Evolutionary conservation across 164 flowering plant genomes (phyloP), one percentile per base, ranked within the genome.

Genomic region (Vitis rupestris): DNA sequence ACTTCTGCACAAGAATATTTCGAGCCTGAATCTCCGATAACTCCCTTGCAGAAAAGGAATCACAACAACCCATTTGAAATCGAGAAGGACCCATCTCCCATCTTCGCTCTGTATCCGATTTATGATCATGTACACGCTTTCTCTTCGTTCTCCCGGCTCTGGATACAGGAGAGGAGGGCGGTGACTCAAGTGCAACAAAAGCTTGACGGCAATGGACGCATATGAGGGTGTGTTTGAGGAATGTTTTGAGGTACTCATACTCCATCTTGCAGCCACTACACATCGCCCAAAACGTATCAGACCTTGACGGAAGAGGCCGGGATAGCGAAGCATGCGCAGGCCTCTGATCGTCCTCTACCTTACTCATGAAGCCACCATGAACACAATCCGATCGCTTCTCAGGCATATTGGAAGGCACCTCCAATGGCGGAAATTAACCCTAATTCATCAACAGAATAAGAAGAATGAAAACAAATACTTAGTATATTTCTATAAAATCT

Each of bases 231-330:
- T 51, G 49, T 55, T 78, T 76, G 44, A 76, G 71, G 66, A 74
- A 78, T 10, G 11, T 47, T 30, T 59, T 76, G 11, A 61, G 72
- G 72, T 78, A 81, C 63, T 83, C 84, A 67, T 72, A 83, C 8
- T 76, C 75, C 69, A 74, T 72, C 19, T 70, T 78, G 80, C 86
- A 83, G 7, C 66, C 14, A 63, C 29, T 54, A 71, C 86, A 83
- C 27, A 27, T 44, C 0, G 86, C 79, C 86, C 86, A 83, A 79
- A 83, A 81, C 16, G 83, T 66, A 10, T 48, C 44, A 4, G 52
- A 56, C 30, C 59, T 70, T 58, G 68, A 15, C n/a, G 74, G 71
- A 76, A 73, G 59, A 4, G 78, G 52, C 11, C 23, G 0, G 63
- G 74, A 23, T 19, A 19, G 23, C 23, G 23, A 19, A 19, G 23